These are phyloP conservation scores for Diaporthe humulicola DNA, from an alignment of 2,329 filamentous ascomycete species.

Conservation along the genomic window DNA sequence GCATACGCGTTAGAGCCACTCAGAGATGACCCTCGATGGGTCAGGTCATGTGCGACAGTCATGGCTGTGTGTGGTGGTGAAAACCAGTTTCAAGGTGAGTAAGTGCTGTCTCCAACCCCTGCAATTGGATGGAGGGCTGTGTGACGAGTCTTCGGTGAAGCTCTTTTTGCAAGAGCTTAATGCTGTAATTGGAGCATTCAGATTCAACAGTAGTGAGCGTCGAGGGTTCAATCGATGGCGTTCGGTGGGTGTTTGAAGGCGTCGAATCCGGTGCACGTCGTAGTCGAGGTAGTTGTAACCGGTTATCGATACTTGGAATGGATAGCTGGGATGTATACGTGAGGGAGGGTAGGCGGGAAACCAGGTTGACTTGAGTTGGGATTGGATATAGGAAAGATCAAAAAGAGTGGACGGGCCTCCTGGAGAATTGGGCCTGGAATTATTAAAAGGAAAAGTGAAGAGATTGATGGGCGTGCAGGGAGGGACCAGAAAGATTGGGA, in stretches of 20 bases:
- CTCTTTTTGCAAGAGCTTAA: conserved; percentile 40
- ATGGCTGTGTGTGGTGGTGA: conserved; percentile 62
- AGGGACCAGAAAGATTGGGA: conserved; percentile 43
- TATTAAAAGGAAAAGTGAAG: conserved; percentile 42
- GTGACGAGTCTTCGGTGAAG: conserved; percentile 40
- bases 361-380: conserved; percentile 37
- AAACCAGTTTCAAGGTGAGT: conserved; percentile 41
- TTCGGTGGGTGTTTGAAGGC: conserved; percentile 8
- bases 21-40: conserved; percentile 75
- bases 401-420: conserved; percentile 41
- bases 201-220: conserved; percentile 28
- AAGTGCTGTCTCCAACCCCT: conserved; percentile 27
- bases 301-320: conserved; percentile 32
- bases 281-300: conserved; percentile 8
- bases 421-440: conserved; percentile 40
- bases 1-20: conserved; percentile 64
- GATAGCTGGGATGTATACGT: conserved; percentile 33
- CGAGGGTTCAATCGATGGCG: conserved; percentile 33
- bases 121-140: conserved; percentile 36
- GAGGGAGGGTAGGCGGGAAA: conserved; percentile 35
- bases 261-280: conserved; percentile 20
- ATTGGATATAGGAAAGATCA: conserved; percentile 39
- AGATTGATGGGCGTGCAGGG: conserved; percentile 41
- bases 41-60: conserved; percentile 82
- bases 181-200: conserved; percentile 40